phyloP scores from a whole-genome alignment of 192 early-diverging fungal genomes.

The Bifiguratus adelaidae region DNA sequence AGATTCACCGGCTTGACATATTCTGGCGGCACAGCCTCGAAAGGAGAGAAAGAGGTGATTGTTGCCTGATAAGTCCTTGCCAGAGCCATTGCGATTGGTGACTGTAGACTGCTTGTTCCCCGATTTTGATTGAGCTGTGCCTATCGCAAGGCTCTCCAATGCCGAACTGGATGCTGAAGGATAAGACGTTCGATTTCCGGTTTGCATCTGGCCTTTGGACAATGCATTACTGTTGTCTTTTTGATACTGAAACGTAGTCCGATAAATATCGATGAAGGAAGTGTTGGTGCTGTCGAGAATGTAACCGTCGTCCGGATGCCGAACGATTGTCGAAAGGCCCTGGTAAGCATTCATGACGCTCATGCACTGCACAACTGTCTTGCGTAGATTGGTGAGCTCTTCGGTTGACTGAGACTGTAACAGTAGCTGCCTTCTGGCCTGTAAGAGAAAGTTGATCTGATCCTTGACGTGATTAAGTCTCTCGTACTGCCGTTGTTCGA shows the following conservation, averaged over 20 bases:
- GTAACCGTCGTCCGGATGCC: slow-evolving; percentile 46
- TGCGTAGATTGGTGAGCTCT: slow-evolving; percentile 40
- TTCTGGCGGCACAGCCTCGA: slow-evolving; percentile 35
- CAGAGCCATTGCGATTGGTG: no score
- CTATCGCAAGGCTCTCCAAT: no score
- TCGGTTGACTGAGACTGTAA: slow-evolving; percentile 46
- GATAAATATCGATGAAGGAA: slow-evolving; percentile 45
- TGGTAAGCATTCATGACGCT: slow-evolving; percentile 44
- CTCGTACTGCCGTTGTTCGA: slow-evolving; percentile 39
- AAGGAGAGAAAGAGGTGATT: slow-evolving; percentile 50
- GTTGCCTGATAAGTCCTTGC: no score
- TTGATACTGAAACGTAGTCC: slow-evolving; percentile 30
- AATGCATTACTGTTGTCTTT: no score
- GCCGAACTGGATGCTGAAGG: no score
- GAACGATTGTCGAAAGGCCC: slow-evolving; percentile 39
- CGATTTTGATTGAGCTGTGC: no score
- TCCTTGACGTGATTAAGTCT: slow-evolving; percentile 35
- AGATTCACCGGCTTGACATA: slow-evolving; percentile 48
- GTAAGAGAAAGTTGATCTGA: slow-evolving; percentile 46
- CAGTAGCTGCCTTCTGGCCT: slow-evolving; percentile 47
- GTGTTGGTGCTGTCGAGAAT: slow-evolving; percentile 39
- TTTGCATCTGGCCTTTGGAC: no score
- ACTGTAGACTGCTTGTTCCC: no score
- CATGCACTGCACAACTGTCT: slow-evolving; percentile 37
- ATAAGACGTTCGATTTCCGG: no score